phyloP scores from a whole-genome alignment of 495 filamentous ascomycete species.

The Evernia prunastri region DNA sequence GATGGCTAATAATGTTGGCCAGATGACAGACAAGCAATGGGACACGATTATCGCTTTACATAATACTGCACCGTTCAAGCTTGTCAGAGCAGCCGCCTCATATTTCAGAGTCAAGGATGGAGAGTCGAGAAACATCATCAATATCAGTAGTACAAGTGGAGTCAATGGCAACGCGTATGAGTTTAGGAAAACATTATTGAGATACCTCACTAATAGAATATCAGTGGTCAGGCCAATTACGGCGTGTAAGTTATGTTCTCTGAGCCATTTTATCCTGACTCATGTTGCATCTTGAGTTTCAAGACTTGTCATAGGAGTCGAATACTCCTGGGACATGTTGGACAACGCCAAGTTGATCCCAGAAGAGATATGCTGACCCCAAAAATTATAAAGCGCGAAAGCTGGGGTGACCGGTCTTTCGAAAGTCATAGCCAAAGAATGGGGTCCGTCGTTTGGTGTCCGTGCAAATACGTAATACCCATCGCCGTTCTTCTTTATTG shows the following conservation, averaged over 20 bases:
- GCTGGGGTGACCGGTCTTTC: constrained; percentile 72
- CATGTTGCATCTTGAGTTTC: too few relatives aligned
- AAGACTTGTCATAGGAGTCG: too few relatives aligned
- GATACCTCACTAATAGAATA: not conserved
- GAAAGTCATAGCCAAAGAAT: constrained; percentile 87
- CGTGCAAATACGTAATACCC: constrained; percentile 57
- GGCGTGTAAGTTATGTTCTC: too few relatives aligned
- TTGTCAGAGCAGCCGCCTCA: constrained; percentile 68
- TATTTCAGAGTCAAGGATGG: constrained; percentile 84
- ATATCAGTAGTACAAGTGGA: constrained; percentile 72
- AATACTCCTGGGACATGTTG: too few relatives aligned
- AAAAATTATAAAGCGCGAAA: too few relatives aligned
- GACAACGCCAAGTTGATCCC: too few relatives aligned
- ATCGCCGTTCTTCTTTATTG: not conserved
- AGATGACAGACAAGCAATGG: constrained; percentile 90
- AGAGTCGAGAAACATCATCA: constrained; percentile 70
- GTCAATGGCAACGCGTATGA: constrained; percentile 69
- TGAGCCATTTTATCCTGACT: too few relatives aligned
- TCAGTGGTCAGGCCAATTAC: constrained; percentile 75
- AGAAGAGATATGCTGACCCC: too few relatives aligned
- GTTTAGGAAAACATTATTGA: not conserved
- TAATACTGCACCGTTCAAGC: constrained; percentile 74
- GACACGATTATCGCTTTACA: constrained; percentile 76
- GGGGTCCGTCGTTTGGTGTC: constrained; percentile 79
- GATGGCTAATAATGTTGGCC: not conserved